A percentile compares a stretch with the other conserved stretches of the same genome.
These are phyloP conservation scores for Chrysanthemum makinoi DNA, from an alignment of 129 eudicot species.

Conservation along the genomic window DNA sequence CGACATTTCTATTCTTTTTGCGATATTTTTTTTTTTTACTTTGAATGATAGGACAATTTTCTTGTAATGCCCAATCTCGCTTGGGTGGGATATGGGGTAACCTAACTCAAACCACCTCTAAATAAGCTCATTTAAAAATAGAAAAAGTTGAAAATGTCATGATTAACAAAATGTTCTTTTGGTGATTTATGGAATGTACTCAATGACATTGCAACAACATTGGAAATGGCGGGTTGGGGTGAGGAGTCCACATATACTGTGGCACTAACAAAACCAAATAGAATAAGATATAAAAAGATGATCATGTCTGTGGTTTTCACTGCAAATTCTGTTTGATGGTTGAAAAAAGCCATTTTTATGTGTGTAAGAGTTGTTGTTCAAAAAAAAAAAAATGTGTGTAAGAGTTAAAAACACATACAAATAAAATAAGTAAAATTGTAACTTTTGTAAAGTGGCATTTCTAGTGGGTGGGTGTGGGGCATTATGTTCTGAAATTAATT, in stretches of 20 bases:
- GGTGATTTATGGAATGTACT: constrained; percentile 7
- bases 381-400: too few relatives aligned
- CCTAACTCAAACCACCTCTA: too few relatives aligned
- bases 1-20: too few relatives aligned
- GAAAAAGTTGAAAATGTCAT: background rate
- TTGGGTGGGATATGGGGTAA: too few relatives aligned
- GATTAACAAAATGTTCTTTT: constrained; percentile 1
- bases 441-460: constrained; percentile 31
- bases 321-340: constrained; percentile 27
- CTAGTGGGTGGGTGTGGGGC: constrained; percentile 33
- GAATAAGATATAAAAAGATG: constrained; percentile 29
- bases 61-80: too few relatives aligned
- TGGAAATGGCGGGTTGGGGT: constrained; percentile 14
- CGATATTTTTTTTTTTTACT: too few relatives aligned
- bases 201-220: background rate
- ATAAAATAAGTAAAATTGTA: constrained; percentile 22
- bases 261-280: constrained; percentile 40
- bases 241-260: constrained; percentile 31
- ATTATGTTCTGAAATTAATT: constrained; percentile 17
- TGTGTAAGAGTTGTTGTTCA: constrained; percentile 25
- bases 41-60: too few relatives aligned
- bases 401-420: constrained; percentile 14
- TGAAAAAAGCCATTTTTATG: constrained; percentile 14
- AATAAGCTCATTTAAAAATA: too few relatives aligned
- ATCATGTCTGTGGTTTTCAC: constrained; percentile 30